Evolutionary conservation across 2,329 filamentous ascomycete genomes (phyloP).

Genomic region (Talaromyces verruculosus): DNA sequence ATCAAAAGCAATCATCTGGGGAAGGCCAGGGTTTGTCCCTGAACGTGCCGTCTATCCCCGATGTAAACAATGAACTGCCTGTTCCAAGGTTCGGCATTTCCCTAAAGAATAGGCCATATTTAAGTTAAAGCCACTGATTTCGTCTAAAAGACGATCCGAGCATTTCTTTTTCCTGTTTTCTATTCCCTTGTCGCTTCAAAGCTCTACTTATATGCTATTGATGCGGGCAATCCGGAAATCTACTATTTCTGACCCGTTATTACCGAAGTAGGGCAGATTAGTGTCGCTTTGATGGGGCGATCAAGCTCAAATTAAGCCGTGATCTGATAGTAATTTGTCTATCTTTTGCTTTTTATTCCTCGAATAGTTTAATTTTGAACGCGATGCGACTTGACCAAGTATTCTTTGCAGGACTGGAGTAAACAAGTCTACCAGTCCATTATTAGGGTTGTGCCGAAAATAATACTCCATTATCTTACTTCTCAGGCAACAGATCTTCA

Average conservation of each 20-base stretch:
- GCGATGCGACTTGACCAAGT: not conserved
- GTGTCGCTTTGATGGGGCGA: not conserved
- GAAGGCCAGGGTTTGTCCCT: not conserved
- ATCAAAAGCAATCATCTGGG: not conserved
- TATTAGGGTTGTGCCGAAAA: not conserved
- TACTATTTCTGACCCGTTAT: not conserved
- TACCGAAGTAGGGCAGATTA: not conserved
- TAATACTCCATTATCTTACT: constrained; percentile 6
- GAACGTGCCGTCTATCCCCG: not conserved
- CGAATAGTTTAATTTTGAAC: not conserved
- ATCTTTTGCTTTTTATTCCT: not conserved
- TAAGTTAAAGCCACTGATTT: not conserved
- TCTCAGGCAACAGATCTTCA: not conserved
- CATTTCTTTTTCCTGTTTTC: not conserved
- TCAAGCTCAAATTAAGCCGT: not conserved
- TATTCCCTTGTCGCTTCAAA: not conserved
- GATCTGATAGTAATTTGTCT: not conserved
- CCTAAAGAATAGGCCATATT: not conserved
- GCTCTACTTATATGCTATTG: not conserved
- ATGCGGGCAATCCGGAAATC: not conserved
- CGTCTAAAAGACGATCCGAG: not conserved
- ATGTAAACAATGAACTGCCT: not conserved
- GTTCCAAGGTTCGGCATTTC: not conserved
- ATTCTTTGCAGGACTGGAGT: constrained; percentile 2
- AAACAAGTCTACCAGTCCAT: not conserved